Evolutionary conservation across 192 early-diverging fungal genomes (phyloP).

Genomic region (Entomortierella beljakovae): DNA sequence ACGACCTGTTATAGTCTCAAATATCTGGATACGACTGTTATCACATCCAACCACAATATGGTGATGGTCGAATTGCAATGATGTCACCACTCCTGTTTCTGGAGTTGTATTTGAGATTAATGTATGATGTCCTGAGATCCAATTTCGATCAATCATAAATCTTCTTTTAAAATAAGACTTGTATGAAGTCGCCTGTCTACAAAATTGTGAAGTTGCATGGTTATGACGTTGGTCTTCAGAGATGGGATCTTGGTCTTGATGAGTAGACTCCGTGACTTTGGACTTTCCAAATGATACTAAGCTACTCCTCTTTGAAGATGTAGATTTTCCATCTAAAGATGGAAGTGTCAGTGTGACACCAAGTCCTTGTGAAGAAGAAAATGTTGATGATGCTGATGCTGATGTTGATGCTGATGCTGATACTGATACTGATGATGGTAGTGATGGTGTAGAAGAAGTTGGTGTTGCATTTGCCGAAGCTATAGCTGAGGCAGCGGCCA

Average conservation of each 20-base stretch:
- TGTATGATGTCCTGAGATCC: conserved; percentile 61
- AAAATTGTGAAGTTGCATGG: not conserved
- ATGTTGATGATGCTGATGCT: not conserved
- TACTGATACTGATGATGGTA: not conserved
- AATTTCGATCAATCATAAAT: conserved; percentile 63
- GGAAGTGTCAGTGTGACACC: conserved; percentile 4
- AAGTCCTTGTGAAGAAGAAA: not conserved
- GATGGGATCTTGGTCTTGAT: not conserved
- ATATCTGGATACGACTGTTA: conserved; percentile 93
- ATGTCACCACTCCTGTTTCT: conserved; percentile 85
- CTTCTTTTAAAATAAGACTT: conserved; percentile 65
- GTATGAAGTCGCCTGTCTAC: conserved; percentile 48
- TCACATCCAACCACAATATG: conserved; percentile 96
- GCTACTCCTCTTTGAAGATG: not conserved
- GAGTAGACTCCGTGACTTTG: not conserved
- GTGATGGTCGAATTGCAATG: conserved; percentile 92
- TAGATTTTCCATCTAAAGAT: not conserved
- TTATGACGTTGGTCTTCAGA: not conserved
- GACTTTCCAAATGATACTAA: not conserved
- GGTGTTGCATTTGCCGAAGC: conserved; percentile 3
- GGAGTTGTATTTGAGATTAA: conserved; percentile 54
- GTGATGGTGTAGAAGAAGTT: conserved; percentile 2
- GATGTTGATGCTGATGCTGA: conserved; percentile 8
- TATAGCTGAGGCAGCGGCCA: conserved; percentile 5
- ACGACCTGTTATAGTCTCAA: conserved; percentile 83